Conservation (phyloP, 805 yeast species). For the Saccharomyces jurei region DNA sequence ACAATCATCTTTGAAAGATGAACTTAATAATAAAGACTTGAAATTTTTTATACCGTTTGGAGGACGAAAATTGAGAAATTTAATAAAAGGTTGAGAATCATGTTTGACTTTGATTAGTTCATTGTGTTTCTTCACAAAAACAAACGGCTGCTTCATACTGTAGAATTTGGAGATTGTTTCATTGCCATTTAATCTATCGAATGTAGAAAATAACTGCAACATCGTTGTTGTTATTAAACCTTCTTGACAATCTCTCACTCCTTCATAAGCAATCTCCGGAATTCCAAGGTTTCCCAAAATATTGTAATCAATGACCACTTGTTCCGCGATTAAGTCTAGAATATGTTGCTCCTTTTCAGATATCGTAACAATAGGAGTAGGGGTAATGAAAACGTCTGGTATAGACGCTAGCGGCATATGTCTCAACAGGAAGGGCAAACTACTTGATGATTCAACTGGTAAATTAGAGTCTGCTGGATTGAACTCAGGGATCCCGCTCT, state of each 20-base stretch:
- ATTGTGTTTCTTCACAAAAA: constrained; percentile 26
- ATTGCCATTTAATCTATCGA: constrained; percentile 21
- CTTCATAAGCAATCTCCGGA: constrained; percentile 43
- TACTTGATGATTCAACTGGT: constrained; percentile 38
- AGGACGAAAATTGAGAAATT: constrained; percentile 51
- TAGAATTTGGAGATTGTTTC: constrained; percentile 21
- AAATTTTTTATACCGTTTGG: constrained; percentile 42
- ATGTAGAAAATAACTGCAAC: constrained; percentile 14
- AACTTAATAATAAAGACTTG: constrained; percentile 40
- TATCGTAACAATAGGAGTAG: constrained; percentile 17
- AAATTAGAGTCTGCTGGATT: constrained; percentile 9
- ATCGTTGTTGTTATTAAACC: constrained; percentile 21
- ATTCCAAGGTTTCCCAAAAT: constrained; percentile 44
- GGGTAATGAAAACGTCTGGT: constrained; percentile 40
- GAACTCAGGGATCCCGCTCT: constrained; percentile 13
- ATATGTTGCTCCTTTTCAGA: constrained; percentile 12
- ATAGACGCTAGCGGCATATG: constrained; percentile 56
- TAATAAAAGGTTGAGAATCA: constrained; percentile 47
- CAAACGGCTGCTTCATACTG: constrained; percentile 21
- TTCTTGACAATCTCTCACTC: constrained; percentile 10
- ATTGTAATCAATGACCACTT: constrained; percentile 34
- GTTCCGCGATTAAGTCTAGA: constrained; percentile 26
- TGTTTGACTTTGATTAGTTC: constrained; percentile 37
- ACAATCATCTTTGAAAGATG: constrained; percentile 25
- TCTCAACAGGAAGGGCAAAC: constrained; percentile 59